Evolutionary conservation across 805 yeast species (phyloP), one percentile per base, ranked within the genome.

Genomic region (Lachancea quebecensis): DNA sequence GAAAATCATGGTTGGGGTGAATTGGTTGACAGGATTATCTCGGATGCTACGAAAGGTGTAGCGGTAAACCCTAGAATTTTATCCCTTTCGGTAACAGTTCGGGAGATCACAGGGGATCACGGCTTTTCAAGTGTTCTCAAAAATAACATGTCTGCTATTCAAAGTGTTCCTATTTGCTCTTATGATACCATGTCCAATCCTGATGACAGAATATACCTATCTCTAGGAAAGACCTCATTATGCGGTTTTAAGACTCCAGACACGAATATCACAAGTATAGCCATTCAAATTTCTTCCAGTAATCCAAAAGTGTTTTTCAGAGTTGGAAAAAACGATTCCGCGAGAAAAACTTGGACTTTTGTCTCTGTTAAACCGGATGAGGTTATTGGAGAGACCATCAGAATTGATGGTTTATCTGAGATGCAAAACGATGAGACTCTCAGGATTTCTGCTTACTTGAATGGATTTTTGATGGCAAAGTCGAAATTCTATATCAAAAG

Each of bases 1-100:
- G 41, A 59, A 47, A 82, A 80, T 58, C 74, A 78, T 48, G 96
- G 96, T 41, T 88, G 96, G 96, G 96, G 96, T 66, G 90, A 83
- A 50, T 66, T 85, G 41, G 76, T 84, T 17, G 88, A 86, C 55
- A 71, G 95, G 55, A 84, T 88, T 49, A 81, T 88, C 51, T 62
- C 77, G 12, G 93, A 95, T 21, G 77, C 90, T 0, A 77, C 73
- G 46, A 76, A 75, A 44, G 95, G 95, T 51, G 78, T 86, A 44
- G 91, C 90, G 3, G 75, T 85, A 27, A 85, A 86, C 49, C 89
- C 91, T 25, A 73, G 95, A 61, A 88, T 93, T 3, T 90, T 83
- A 54, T 73, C 72, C 47, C 68, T 88, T 51, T 73, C 78, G 30
- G 74, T 85, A 9, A 73, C 90, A 1, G 77, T 87, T 38, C 86